Evolutionary conservation across 805 yeast genomes (phyloP), one percentile per base, ranked within the genome.

Genomic region (Myxozyma sirexii): DNA sequence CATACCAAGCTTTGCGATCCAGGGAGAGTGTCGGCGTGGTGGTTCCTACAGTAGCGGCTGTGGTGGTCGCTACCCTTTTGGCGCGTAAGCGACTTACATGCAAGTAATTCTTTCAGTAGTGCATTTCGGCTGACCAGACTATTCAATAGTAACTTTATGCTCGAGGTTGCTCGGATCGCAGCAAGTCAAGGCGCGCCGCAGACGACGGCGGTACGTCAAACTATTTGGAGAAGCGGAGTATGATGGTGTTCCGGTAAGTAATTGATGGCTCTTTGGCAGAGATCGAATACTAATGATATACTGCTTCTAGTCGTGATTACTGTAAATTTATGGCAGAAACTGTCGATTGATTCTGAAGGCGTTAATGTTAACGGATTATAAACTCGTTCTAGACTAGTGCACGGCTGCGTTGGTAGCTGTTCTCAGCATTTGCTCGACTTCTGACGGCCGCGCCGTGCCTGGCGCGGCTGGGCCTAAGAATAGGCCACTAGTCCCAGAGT

Each of bases 221-320:
- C 43, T 55, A 38, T 62, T 62, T 56, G 64, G 46, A 3, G 65
- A 60, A 31, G 47, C 45, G 44, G 65, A 62, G 33, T 62, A 60
- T n/a, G 64, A 62, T n/a, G 65, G 65, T 17, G 65, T 62, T 37
- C 65, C 65, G 39, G 54, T 50, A 42, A 26, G 54, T 41, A 4
- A 23, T 4, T n/a, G 2, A 17, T 35, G 17, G 19, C 23, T 23
- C 15, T 37, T 48, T 19, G 31, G 17, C 21, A 4, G 23, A 17
- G 8, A 24, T 46, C 1, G 8, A 31, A 13, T 31, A 27, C 27
- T 24, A 41, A 27, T 35, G 13, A n/a, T 2, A 24, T 19, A 17
- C 12, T 42, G n/a, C n/a, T 6, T 17, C 6, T 42, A 42, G 45
- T 42, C 45, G 5, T 42, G 27, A 42, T 29, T 10, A 29, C 33